Conservation (phyloP, 257 asterid species). For the Solanum peruvianum region DNA sequence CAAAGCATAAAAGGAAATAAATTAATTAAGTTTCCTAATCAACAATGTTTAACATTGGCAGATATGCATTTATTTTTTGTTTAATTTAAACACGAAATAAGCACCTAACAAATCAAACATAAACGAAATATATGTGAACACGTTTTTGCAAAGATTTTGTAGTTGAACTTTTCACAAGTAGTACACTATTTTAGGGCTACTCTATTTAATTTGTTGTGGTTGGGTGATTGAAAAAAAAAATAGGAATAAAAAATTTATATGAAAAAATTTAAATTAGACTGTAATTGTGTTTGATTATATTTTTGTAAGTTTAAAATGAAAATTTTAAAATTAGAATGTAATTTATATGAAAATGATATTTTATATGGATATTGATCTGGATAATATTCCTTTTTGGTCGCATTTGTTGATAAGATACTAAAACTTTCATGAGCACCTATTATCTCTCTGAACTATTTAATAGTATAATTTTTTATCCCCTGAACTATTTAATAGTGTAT, state of each 20-base stretch:
- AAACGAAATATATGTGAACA: not conserved
- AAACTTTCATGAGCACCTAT: no score
- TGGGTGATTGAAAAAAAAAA: not conserved
- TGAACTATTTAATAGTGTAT: no score
- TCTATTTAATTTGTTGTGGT: not conserved
- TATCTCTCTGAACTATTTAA: no score
- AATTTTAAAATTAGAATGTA: no score
- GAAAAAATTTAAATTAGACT: not conserved
- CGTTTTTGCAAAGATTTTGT: not conserved
- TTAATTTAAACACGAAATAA: not conserved
- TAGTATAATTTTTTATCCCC: no score
- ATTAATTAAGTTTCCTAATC: not conserved
- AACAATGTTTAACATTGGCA: not conserved
- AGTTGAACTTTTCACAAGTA: not conserved
- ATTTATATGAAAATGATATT: no score
- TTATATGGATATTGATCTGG: no score
- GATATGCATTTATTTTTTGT: not conserved
- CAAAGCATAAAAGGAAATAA: not conserved
- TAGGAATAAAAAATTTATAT: not conserved
- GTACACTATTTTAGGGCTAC: not conserved
- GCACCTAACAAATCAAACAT: not conserved
- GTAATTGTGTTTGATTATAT: not conserved
- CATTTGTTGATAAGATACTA: no score
- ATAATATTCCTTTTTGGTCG: no score
- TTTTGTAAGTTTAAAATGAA: no score